Evolutionary conservation across 768 basidiomycete genomes (phyloP), one percentile per base, ranked within the genome.

Genomic region (Dentipellis fragilis): DNA sequence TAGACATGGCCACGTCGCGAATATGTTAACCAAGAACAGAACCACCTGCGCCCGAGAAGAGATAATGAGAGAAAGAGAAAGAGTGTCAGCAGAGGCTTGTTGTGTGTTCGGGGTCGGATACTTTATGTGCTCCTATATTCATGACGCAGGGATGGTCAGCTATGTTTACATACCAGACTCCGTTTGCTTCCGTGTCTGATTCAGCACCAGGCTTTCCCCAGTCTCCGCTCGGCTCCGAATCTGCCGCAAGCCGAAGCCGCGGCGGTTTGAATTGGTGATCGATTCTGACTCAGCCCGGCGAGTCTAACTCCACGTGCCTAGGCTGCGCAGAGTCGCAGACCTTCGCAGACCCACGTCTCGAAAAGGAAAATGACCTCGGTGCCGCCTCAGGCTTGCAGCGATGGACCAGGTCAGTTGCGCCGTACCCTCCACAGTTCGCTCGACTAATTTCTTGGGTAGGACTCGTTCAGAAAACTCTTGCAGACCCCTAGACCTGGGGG

Each of bases 381-480:
- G 19, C 19, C 39, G n/a, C n/a, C 42, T 29, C 29, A 29, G 29
- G 29, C 29, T 29, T 29, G 29, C 29, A 29, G 29, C 29, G 29
- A 57, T 62, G 61, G 49, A 62, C 59, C 61, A 62, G 59, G 61
- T 60, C 34, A 19, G 54, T 51, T 23, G 37, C 29, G 5, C 17
- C 34, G 39, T 35, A 9, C 34, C 45, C 54, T 21, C 46, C 61
- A 10, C 38, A 17, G 8, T 12, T 12, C 21, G 49, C 14, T 37
- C 10, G 16, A 16, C n/a, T 2, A 29, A 49, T 49, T 14, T 17
- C 16, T n/a, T 29, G 34, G 53, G 29, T 21, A 85, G 81, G 80
- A 84, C 42, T 81, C 83, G 1, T 86, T 86, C 64, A 71, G 84
- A 49, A 69, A 68, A 34, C 69, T 86, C 4, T 69, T 83, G 9